Base-by-base conservation (phyloP, 169 alveolate genomes). In the Plasmodium relictum region DNA sequence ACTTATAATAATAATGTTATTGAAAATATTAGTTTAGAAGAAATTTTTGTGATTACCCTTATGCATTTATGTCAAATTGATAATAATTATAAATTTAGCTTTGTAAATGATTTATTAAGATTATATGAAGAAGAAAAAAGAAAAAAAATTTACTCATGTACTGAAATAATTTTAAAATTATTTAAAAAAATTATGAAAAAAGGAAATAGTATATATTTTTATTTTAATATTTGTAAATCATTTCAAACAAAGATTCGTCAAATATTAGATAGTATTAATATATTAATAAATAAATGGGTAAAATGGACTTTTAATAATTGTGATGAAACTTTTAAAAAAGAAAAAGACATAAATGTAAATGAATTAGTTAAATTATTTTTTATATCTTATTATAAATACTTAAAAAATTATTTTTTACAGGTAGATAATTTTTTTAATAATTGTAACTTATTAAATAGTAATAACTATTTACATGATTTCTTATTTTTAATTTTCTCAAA, bases 101-200 rank as follows among this genome's bases (percentile, higher is more conserved):
- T 78, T 24, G 26, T 78, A 7, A 54, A 24, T 7, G 73, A 83
- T 45, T 61, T 83, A 6, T 37, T 83, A 31, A 68, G 31, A 14
- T 9, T 83, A 10, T 83, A 83, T 37, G 91, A 83, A 37, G 85
- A 80, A 26, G 90, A 80, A 54, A 80, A 80, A 68, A 83, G 37
- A 37, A 66, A 83, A 69, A 68, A 83, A 56, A 56, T 83, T 6
- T 83, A 68, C 59, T 10, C 22, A 7, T 68, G 26, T 44, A 83
- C 91, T 14, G 83, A 69, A 42, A 48, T 24, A 8, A 52, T 83
- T 18, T 26, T 83, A 66, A 83, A 68, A 48, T 39, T 83, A 54
- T 68, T 83, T 83, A 59, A 83, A 68, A 83, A 56, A 20, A 48
- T 83, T 9, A 83, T 83, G 3, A 66, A 83, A 14, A 68, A 65